phyloP scores from a whole-genome alignment of 805 yeast genomes.

The Suhomyces kilbournensis region DNA sequence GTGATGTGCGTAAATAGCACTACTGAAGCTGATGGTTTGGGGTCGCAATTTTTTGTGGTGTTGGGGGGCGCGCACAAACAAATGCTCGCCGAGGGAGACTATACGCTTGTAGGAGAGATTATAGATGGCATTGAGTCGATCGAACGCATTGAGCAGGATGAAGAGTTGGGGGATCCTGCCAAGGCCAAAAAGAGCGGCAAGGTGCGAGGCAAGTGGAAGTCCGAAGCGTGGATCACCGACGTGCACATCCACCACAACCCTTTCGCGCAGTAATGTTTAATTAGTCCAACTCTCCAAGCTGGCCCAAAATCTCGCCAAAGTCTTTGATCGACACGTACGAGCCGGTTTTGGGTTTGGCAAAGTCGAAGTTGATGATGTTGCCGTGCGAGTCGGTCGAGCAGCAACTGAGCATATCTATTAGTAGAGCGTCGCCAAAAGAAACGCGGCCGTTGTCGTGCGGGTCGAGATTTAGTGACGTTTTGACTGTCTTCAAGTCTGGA shows the following conservation, averaged over 20 bases:
- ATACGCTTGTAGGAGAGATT: conserved; percentile 15
- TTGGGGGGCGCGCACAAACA: conserved; percentile 11
- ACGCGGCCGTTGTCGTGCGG: conserved; percentile 10
- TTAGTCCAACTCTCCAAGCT: conserved; percentile 35
- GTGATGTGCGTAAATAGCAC: conserved; percentile 11
- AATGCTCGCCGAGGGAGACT: conserved; percentile 8
- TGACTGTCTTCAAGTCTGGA: conserved; percentile 29
- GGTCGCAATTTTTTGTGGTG: conserved; percentile 21
- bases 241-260: conserved; percentile 16
- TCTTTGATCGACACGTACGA: conserved; percentile 34
- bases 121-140: conserved; percentile 17
- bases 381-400: conserved; percentile 28
- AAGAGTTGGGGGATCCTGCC: conserved; percentile 6
- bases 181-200: conserved; percentile 14
- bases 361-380: conserved; percentile 26
- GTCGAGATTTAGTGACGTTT: conserved; percentile 28
- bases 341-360: conserved; percentile 22
- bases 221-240: conserved; percentile 11
- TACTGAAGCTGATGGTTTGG: conserved; percentile 7
- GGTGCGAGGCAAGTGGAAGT: conserved; percentile 17
- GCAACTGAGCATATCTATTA: conserved; percentile 44
- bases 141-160: conserved; percentile 12
- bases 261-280: conserved; percentile 4
- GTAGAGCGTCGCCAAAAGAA: conserved; percentile 26
- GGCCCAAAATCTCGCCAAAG: conserved; percentile 42